Evolutionary conservation across 257 asterid species (phyloP), one percentile per base, ranked within the genome.

Genomic region (Leptodermis oblonga): DNA sequence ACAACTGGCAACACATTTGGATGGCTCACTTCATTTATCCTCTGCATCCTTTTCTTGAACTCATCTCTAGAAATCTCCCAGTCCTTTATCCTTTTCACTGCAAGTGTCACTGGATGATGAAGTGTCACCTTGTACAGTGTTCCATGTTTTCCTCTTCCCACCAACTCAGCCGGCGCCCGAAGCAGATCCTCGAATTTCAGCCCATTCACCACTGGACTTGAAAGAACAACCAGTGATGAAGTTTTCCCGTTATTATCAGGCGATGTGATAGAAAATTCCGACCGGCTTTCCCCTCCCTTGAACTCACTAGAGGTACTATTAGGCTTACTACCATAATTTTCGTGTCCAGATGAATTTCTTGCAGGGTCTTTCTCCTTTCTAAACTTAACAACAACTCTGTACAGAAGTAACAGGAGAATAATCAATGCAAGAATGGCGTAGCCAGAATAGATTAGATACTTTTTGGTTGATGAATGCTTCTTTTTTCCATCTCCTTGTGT

Each of bases 181-280:
- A 90, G 81, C 77, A 90, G 60, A 52, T 90, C 96, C 82, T 90
- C 96, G 13, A 90, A 90, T 49, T 65, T 86, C 77, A 90, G 63
- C 48, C 68, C 88, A 18, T 72, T 58, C 0, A 51, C 68, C 46
- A 78, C 59, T 0, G 84, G 84, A 51, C 79, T 87, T 0, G 82
- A 77, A 15, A 86, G 79, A 10, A 85, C 85, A 5, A 81, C 81
- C 5, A 88, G 83, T 0, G 95, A 68, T 3, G 90, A 83, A 49
- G 67, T 45, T 71, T 69, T 79, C 49, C 81, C 88, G 31, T 59
- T 59, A 65, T 82, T 76, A 3, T 84, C 95, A 2, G 71, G 81
- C 18, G 92, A 83, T 3, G 92, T 83, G 67, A 87, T 72, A 3
- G 97, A 90, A 75, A 79, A 86, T 67, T 90, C 97, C 17, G 97